Evolutionary conservation across 176 grass and related monocot species (phyloP).

Genomic region (barley (Hordeum vulgare)): MorexV3_pseudomolecules_assembly NC_058523.1:53520367-53520866

Average conservation of each 20-base stretch:
- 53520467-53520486: neutral
- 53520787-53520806: slow-evolving; percentile 74
- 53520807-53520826: slow-evolving; percentile 74
- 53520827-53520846: slow-evolving; percentile 89
- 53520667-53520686: neutral
- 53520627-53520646: neutral
- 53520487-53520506: neutral
- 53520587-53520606: neutral
- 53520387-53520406: neutral
- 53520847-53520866: slow-evolving; percentile 92
- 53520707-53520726: neutral
- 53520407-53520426: neutral
- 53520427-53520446: neutral
- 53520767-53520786: slow-evolving; percentile 90
- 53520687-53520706: neutral
- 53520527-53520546: neutral
- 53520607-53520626: neutral
- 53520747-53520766: slow-evolving; percentile 43
- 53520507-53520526: neutral
- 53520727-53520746: slow-evolving; percentile 16
- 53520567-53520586: neutral
- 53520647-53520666: neutral
- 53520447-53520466: neutral
- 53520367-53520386: neutral
- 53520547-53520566: neutral